Evolutionary conservation across 345 rosid genomes (phyloP).

Genomic region (Anacardium occidentale): DNA sequence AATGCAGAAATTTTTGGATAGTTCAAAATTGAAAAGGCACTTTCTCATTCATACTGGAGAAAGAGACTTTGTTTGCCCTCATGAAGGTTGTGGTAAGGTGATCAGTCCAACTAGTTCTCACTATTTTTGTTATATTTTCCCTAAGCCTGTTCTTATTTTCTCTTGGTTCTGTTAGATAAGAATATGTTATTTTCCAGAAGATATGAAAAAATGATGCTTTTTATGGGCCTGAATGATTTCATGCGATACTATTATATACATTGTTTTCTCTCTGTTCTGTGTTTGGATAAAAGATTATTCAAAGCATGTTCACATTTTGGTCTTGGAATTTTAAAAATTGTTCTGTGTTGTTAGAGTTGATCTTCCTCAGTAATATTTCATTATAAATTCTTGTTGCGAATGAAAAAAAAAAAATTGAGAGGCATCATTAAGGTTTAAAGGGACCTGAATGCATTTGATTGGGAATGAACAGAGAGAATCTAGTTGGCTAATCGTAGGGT

Average conservation of each 20-base stretch:
- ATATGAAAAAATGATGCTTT: not conserved
- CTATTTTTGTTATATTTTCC: not conserved
- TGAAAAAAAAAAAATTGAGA: too few species aligned
- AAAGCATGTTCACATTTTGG: too few species aligned
- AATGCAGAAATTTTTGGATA: slow-evolving; percentile 94
- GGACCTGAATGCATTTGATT: not conserved
- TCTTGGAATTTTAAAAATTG: too few species aligned
- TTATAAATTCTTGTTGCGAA: too few species aligned
- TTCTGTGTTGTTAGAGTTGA: too few species aligned
- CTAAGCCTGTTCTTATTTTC: not conserved
- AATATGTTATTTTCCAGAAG: not conserved
- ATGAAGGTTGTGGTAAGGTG: slow-evolving; percentile 99
- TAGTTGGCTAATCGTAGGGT: not conserved
- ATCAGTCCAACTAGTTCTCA: slow-evolving; percentile 28
- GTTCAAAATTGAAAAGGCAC: slow-evolving; percentile 97
- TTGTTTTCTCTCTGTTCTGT: not conserved
- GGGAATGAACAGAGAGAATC: not conserved
- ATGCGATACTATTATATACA: too few species aligned
- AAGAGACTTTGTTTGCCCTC: slow-evolving; percentile 78
- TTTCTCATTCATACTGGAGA: slow-evolving; percentile 95
- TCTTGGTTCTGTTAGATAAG: not conserved
- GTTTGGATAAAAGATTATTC: too few species aligned
- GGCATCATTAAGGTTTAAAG: too few species aligned
- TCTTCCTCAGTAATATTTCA: too few species aligned
- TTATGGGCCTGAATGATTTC: not conserved